phyloP scores from a whole-genome alignment of 225 moss, liverwort and hornwort genomes.

The Sphagnum contortum region DNA sequence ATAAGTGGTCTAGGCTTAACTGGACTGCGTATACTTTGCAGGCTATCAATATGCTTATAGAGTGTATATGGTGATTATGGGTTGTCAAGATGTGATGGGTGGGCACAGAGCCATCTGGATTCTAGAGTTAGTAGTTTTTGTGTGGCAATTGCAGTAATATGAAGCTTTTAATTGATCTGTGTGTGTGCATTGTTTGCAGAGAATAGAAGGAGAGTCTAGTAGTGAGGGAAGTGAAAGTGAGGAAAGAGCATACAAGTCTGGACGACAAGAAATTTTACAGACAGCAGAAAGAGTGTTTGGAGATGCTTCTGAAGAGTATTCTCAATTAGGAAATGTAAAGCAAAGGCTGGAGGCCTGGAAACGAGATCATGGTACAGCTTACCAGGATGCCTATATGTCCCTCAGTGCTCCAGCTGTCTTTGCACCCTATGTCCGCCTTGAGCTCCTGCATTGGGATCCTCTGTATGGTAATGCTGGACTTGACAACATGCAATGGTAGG shows the following conservation, averaged over 20 bases:
- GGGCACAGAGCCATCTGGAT: no score
- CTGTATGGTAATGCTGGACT: conserved; percentile 76
- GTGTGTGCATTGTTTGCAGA: conserved; percentile 11
- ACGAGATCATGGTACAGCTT: conserved; percentile 52
- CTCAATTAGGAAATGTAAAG: conserved; percentile 78
- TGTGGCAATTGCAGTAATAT: no score
- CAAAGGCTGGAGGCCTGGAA: conserved; percentile 84
- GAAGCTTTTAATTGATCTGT: no score
- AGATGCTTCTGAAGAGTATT: conserved; percentile 84
- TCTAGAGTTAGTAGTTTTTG: no score
- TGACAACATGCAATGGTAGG: conserved; percentile 76
- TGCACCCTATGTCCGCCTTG: conserved; percentile 85
- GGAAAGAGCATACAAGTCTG: conserved; percentile 72
- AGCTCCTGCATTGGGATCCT: conserved; percentile 95
- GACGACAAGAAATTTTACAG: conserved; percentile 70
- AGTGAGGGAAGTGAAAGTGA: conserved; percentile 97
- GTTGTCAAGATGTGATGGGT: no score
- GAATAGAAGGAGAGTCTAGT: conserved; percentile 90
- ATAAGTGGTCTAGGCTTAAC: no score
- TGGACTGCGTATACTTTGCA: no score
- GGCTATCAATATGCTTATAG: no score
- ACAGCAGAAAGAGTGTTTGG: conserved; percentile 77
- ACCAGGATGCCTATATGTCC: conserved; percentile 87
- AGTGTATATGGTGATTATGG: no score
- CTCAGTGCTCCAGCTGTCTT: conserved; percentile 87